phyloP scores from a whole-genome alignment of 129 eudicot genomes.

The Flaveria trinervia region DNA sequence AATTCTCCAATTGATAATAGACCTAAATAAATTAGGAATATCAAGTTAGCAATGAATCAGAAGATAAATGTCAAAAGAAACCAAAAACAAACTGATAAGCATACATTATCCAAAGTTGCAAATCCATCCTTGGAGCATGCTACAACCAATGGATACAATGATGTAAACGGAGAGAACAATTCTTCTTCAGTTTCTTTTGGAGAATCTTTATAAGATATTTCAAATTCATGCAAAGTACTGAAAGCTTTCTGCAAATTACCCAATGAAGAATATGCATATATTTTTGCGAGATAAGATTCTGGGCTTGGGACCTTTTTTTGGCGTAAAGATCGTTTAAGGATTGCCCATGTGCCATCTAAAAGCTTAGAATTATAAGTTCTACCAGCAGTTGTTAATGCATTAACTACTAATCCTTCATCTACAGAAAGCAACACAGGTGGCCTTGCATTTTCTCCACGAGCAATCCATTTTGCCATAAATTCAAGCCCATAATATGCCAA shows the following conservation, averaged over 20 bases:
- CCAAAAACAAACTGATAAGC: constrained; percentile 17
- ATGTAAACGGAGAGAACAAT: constrained; percentile 81
- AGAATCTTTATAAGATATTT: constrained; percentile 51
- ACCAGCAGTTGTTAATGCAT: constrained; percentile 77
- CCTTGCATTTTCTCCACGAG: constrained; percentile 50
- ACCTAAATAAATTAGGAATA: constrained; percentile 49
- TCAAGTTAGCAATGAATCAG: constrained; percentile 11
- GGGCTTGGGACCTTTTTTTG: constrained; percentile 65
- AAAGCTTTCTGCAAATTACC: constrained; percentile 75
- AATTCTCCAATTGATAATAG: constrained; percentile 78
- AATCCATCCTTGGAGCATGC: constrained; percentile 80
- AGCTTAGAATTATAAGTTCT: constrained; percentile 66
- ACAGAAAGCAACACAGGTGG: constrained; percentile 60
- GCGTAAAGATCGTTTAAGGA: constrained; percentile 79
- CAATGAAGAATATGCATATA: constrained; percentile 68
- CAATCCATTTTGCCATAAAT: constrained; percentile 84
- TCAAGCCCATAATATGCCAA: constrained; percentile 66
- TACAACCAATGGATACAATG: constrained; percentile 78
- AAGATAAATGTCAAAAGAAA: constrained; percentile 2
- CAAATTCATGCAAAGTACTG: constrained; percentile 72
- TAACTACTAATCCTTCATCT: constrained; percentile 74
- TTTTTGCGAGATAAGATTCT: constrained; percentile 73
- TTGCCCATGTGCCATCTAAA: constrained; percentile 77
- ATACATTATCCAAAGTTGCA: constrained; percentile 66
- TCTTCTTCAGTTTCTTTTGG: constrained; percentile 49